Evolutionary conservation across 148 eudicot species (phyloP), one percentile per base, ranked within the genome.

Genomic region (Simmondsia chinensis): DNA sequence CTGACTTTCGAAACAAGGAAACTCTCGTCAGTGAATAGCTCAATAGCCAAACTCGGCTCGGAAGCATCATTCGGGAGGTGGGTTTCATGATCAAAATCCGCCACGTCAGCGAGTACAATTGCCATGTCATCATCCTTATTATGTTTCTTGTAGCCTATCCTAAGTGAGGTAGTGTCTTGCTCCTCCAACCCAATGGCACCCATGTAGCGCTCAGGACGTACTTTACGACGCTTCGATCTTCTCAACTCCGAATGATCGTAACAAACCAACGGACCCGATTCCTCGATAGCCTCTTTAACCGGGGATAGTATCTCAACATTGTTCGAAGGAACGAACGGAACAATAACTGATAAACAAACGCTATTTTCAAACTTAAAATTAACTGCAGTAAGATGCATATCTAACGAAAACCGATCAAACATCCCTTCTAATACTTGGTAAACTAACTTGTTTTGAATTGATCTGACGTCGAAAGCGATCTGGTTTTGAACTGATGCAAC

Each of bases 161-260:
- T 54, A 25, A 73, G 61, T 12, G 69, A 59, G 1, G 83, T 76
- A 30, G 64, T 59, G 50, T 85, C 97, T 2, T 49, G 43, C 17
- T 57, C 74, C 47, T 72, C 57, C 20, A 74, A 51, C 20, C 81
- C 87, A 31, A 65, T 85, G 54, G 70, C 78, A n/a, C 80, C 97
- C 42, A 74, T 52, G 49, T 78, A 91, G 27, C 95, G 75, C 31
- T 91, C 85, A 0, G 97, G 97, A 48, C 72, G 75, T 29, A 81
- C 66, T 44, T 39, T 45, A 33, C 95, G 58, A 14, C 97, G 87
- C 57, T 79, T 85, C 44, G 97, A 85, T 39, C 97, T 64, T 46
- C 97, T 69, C 65, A 85, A 52, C 11, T 65, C 80, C 24, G 38
- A 58, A 11, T 47, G 30, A 52, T 78, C 77, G 30, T 66, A 61